These are phyloP conservation scores for Pterocarpus santalinus DNA, from an alignment of 306 rosid genomes.

Conservation along the genomic window DNA sequence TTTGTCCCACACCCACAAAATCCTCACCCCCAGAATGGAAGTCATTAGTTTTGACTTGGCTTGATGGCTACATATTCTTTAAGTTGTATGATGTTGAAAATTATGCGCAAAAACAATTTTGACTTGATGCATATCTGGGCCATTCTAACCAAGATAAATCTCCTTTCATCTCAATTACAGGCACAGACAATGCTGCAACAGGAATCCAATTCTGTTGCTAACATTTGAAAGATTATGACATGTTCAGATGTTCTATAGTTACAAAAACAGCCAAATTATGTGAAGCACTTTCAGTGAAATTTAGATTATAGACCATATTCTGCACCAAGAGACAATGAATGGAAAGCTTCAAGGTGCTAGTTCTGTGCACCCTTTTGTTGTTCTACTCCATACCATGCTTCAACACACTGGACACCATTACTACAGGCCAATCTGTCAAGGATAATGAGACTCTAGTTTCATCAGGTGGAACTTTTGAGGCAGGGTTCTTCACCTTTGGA, in stretches of 20 bases:
- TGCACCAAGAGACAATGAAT: conserved; percentile 34
- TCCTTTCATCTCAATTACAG: neutral
- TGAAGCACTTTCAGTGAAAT: conserved; percentile 1
- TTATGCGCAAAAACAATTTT: neutral
- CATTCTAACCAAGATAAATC: neutral
- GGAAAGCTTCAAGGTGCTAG: conserved; percentile 45
- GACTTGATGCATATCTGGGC: neutral
- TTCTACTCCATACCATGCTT: conserved; percentile 34
- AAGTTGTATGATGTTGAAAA: conserved; percentile 17
- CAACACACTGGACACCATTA: conserved; percentile 27
- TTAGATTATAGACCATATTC: neutral
- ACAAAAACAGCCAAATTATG: neutral
- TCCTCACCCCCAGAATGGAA: neutral
- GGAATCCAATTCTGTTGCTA: neutral
- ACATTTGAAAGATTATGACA: neutral
- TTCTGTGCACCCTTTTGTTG: conserved; percentile 15
- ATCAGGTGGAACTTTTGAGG: conserved; percentile 38
- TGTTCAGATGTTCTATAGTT: neutral
- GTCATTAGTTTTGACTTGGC: conserved; percentile 1
- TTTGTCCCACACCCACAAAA: neutral
- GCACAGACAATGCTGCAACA: neutral
- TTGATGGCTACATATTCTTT: neutral
- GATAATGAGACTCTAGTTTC: conserved; percentile 44
- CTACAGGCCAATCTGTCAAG: conserved; percentile 39
- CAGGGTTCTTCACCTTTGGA: conserved; percentile 48